Evolutionary conservation across 768 basidiomycete genomes (phyloP).

Genomic region (Dioszegia crocea): DNA sequence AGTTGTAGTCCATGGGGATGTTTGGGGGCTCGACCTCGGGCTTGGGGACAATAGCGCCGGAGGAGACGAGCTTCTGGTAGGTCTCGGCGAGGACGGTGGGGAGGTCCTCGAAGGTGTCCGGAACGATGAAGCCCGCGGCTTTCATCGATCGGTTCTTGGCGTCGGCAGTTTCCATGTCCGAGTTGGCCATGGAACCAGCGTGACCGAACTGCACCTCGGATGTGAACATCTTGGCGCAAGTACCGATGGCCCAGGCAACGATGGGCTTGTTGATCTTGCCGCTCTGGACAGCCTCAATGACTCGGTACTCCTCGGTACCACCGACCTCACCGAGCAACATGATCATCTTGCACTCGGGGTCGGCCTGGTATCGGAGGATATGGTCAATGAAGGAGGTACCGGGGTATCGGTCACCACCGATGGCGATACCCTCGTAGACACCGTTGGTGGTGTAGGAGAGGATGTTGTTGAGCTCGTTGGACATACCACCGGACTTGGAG

Average conservation of each 20-base stretch:
- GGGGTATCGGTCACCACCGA: conserved; percentile 98
- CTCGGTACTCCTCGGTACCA: conserved; percentile 97
- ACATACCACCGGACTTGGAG: conserved; percentile 99
- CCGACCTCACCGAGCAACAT: conserved; percentile 98
- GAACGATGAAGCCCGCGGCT: conserved; percentile 91
- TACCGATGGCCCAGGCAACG: conserved; percentile 99
- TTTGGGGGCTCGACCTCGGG: conserved; percentile 82
- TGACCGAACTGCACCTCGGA: conserved; percentile 99
- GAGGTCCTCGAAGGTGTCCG: conserved; percentile 94
- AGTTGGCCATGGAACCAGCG: conserved; percentile 97
- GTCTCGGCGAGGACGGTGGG: conserved; percentile 77
- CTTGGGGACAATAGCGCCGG: conserved; percentile 65
- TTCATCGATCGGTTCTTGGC: conserved; percentile 96
- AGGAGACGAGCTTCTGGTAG: conserved; percentile 72
- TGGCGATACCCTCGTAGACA: conserved; percentile 99
- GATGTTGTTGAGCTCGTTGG: conserved; percentile 99
- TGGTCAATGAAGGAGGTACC: conserved; percentile 99
- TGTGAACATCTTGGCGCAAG: conserved; percentile 99
- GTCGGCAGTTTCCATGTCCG: conserved; percentile 93
- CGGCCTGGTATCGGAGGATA: conserved; percentile 91
- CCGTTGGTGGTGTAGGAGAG: conserved; percentile 93
- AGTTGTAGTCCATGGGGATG: conserved; percentile 99
- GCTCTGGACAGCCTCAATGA: conserved; percentile 92
- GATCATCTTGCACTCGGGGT: conserved; percentile 98
- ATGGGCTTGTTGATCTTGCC: conserved; percentile 96